These are phyloP conservation scores for Melocanna baccifera DNA, from an alignment of 176 grass and related monocot genomes.

Conservation along the genomic window DNA sequence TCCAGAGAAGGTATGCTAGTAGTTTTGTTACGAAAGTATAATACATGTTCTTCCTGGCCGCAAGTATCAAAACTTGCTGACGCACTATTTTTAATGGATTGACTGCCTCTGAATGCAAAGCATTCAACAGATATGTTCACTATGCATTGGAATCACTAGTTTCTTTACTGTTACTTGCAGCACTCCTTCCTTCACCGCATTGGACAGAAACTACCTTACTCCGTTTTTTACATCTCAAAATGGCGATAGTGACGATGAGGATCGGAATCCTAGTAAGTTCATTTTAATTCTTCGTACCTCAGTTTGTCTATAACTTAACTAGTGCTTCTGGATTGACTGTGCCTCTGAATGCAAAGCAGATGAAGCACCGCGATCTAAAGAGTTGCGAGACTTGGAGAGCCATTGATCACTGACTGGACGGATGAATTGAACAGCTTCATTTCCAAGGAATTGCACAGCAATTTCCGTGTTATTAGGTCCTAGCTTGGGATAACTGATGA, in stretches of 20 bases:
- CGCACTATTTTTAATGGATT: neutral
- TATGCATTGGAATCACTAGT: neutral
- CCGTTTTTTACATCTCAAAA: slow-evolving; percentile 67
- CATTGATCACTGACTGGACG: neutral
- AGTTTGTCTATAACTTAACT: neutral
- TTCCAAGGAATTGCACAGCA: neutral
- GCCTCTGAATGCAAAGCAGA: slow-evolving; percentile 4
- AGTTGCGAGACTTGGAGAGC: neutral
- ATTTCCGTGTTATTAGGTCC: neutral
- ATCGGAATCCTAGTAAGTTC: slow-evolving; percentile 35
- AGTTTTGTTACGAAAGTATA: neutral
- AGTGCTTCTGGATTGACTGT: neutral
- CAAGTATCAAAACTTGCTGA: neutral
- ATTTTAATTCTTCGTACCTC: neutral
- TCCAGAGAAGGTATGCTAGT: slow-evolving; percentile 44
- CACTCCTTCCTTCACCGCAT: slow-evolving; percentile 51
- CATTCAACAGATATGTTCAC: neutral
- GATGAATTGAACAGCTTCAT: neutral
- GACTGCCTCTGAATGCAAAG: too few species aligned
- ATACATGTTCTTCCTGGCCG: neutral
- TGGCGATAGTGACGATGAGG: slow-evolving; percentile 31
- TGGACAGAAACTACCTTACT: slow-evolving; percentile 62
- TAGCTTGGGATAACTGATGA: neutral
- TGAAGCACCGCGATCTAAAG: neutral
- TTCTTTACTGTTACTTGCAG: slow-evolving; percentile 31